These are phyloP conservation scores for Phytopythium litorale DNA, from an alignment of 352 stramenopile species.

Conservation along the genomic window DNA sequence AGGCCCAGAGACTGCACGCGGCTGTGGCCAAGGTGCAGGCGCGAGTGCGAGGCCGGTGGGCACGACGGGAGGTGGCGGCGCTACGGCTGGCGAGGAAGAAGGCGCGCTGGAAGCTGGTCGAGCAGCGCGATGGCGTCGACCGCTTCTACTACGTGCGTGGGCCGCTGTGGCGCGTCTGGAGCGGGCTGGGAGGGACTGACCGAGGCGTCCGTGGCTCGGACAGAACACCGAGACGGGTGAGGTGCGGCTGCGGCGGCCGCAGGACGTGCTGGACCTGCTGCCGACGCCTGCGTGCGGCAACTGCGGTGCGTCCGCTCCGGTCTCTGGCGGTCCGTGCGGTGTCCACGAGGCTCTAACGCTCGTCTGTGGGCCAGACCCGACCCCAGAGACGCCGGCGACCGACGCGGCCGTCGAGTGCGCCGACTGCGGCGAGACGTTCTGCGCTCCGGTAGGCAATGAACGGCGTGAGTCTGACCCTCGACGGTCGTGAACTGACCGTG, in stretches of 20 bases:
- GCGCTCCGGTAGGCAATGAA: constrained; percentile 42
- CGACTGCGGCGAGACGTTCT: constrained; percentile 90
- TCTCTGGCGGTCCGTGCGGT: neutral
- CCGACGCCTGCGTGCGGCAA: constrained; percentile 87
- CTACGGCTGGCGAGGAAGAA: constrained; percentile 42
- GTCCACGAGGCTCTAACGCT: neutral
- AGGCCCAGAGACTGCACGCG: neutral
- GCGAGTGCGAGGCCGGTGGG: neutral
- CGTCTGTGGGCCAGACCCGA: neutral
- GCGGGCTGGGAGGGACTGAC: neutral
- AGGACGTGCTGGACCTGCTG: constrained; percentile 91
- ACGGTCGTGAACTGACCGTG: neutral
- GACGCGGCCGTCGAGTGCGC: constrained; percentile 77
- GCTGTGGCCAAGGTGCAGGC: constrained; percentile 6
- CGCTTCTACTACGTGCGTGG: constrained; percentile 88
- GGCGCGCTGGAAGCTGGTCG: constrained; percentile 90
- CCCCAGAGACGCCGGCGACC: neutral
- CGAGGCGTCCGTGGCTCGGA: neutral
- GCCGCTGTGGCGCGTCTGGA: neutral
- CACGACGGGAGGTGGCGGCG: neutral
- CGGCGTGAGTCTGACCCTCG: neutral
- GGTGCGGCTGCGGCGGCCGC: constrained; percentile 86
- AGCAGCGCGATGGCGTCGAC: constrained; percentile 50
- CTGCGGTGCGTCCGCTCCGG: constrained; percentile 45
- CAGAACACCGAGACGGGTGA: constrained; percentile 92